phyloP scores from a whole-genome alignment of 805 yeast genomes.

The Pichia manshurica region DNA sequence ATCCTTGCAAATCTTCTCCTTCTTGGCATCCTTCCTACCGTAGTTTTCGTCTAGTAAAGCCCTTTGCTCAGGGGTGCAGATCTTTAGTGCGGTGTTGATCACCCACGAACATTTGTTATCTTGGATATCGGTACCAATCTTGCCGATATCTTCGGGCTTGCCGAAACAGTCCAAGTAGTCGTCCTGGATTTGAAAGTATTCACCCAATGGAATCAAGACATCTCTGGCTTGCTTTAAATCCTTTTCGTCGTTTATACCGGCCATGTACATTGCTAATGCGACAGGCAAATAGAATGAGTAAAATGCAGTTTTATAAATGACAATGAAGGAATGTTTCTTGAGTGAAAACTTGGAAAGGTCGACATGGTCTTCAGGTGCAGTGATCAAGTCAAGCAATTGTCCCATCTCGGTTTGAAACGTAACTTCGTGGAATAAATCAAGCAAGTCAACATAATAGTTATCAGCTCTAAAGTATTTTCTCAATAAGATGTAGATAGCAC shows the following conservation, averaged over 20 bases:
- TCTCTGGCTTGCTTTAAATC: conserved; percentile 87
- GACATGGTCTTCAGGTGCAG: conserved; percentile 94
- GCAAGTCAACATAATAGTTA: conserved; percentile 76
- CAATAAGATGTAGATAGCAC: conserved; percentile 81
- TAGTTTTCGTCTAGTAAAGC: conserved; percentile 77
- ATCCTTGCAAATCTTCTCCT: conserved; percentile 65
- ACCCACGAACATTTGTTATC: conserved; percentile 99
- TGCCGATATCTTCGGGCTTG: conserved; percentile 94
- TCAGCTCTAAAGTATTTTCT: conserved; percentile 84
- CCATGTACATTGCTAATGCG: conserved; percentile 90
- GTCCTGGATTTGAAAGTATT: conserved; percentile 98
- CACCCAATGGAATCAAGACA: conserved; percentile 90
- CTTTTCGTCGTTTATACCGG: conserved; percentile 63
- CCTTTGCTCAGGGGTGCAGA: conserved; percentile 78
- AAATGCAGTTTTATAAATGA: conserved; percentile 94
- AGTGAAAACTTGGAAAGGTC: conserved; percentile 83
- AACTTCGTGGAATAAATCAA: conserved; percentile 94
- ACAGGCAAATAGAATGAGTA: conserved; percentile 97
- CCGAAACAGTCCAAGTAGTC: conserved; percentile 97
- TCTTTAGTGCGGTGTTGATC: conserved; percentile 82
- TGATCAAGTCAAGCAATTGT: conserved; percentile 88
- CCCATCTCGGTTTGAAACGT: conserved; percentile 98
- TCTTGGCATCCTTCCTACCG: conserved; percentile 69
- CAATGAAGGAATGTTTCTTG: conserved; percentile 89
- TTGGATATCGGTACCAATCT: conserved; percentile 96